These are phyloP conservation scores for Perkinsela sp. DNA, from an alignment of 208 protist genomes.

Conservation along the genomic window DNA sequence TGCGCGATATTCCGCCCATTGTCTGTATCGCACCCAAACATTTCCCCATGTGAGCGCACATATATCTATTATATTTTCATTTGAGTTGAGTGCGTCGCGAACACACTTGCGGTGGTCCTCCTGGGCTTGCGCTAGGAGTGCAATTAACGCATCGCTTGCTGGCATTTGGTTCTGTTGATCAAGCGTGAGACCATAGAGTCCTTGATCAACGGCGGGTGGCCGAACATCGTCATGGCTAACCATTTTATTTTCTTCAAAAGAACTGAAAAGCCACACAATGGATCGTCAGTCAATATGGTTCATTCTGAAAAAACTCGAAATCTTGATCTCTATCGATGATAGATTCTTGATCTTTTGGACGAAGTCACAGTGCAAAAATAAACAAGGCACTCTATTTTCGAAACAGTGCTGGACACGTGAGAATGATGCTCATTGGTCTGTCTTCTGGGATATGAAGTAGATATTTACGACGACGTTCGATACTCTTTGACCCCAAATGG, in stretches of 20 bases:
- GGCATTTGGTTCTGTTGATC: slow-evolving; percentile 10
- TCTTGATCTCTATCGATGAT: no score
- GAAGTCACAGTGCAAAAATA: no score
- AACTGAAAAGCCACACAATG: no score
- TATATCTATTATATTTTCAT: slow-evolving; percentile 28
- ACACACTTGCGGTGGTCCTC: slow-evolving; percentile 51
- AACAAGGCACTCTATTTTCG: no score
- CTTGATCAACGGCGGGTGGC: not conserved
- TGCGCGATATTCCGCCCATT: slow-evolving; percentile 46
- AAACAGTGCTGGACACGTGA: no score
- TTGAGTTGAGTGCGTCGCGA: slow-evolving; percentile 34
- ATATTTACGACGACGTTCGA: no score
- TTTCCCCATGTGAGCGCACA: slow-evolving; percentile 62
- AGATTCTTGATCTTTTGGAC: no score
- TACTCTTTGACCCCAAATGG: no score
- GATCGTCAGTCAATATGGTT: no score
- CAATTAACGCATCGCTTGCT: slow-evolving; percentile 41
- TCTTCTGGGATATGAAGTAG: no score
- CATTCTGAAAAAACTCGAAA: no score
- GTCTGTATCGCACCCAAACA: slow-evolving; percentile 47
- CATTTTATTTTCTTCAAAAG: not conserved
- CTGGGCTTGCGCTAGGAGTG: slow-evolving; percentile 59
- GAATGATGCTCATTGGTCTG: no score
- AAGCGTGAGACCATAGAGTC: not conserved
- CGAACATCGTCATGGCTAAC: not conserved